Percentiles rank a stretch among this genome's conserved stretches.
phyloP scores from a whole-genome alignment of 352 stramenopile species.

The Globisporangium polare region DNA sequence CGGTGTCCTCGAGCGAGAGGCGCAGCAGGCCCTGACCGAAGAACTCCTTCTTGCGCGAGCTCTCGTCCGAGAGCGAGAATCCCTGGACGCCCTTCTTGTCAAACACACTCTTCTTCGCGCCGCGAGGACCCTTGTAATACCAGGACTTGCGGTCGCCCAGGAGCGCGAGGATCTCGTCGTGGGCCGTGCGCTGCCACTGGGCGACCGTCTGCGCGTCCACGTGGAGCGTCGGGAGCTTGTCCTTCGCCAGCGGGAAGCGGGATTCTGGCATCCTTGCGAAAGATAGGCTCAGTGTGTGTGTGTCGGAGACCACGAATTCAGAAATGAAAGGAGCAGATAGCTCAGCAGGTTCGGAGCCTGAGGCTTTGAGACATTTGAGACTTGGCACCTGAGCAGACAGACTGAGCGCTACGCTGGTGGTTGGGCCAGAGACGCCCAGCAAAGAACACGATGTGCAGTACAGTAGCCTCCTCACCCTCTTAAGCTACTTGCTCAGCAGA shows the following conservation, averaged over 20 bases:
- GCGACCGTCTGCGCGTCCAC: constrained; percentile 1
- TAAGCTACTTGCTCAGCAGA: too few relatives aligned
- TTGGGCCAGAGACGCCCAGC: neutral
- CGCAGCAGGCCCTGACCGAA: constrained; percentile 28
- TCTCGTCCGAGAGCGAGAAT: neutral
- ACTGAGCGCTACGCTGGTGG: neutral
- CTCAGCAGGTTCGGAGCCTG: neutral
- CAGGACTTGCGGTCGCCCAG: constrained; percentile 5
- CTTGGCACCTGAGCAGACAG: neutral
- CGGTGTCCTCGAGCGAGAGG: constrained; percentile 36
- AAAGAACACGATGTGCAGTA: constrained; percentile 1
- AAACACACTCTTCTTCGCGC: constrained; percentile 5
- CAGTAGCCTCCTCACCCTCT: neutral
- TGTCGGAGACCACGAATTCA: constrained; percentile 5
- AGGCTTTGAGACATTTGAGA: too few relatives aligned
- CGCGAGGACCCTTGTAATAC: neutral
- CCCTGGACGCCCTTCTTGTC: constrained; percentile 8
- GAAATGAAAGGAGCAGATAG: neutral
- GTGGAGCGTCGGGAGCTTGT: constrained; percentile 5
- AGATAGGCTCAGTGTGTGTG: neutral
- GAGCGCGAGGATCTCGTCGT: constrained; percentile 3
- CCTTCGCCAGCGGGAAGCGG: constrained; percentile 1
- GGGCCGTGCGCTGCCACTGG: neutral
- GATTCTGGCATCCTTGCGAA: neutral
- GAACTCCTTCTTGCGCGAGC: neutral